phyloP scores from a whole-genome alignment of 1,139 yeast species.

The Chernovozyma aurita region DNA sequence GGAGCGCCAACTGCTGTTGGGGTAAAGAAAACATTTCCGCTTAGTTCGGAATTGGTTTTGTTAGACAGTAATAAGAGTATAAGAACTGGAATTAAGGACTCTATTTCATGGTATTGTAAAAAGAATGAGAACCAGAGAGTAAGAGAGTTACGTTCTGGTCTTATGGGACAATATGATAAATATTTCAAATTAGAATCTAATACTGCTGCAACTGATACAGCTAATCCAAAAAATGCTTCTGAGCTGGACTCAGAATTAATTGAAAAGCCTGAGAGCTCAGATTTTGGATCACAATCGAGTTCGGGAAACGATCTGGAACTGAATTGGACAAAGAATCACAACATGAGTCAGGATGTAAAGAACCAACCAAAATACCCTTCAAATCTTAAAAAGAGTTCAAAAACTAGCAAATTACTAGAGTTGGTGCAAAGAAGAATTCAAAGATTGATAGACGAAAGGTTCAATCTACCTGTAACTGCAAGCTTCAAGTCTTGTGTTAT shows the following conservation, averaged over 20 bases:
- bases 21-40: not conserved
- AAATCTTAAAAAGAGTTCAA: no score
- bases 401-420: conserved; percentile 1
- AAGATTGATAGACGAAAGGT: conserved; percentile 6
- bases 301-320: no score
- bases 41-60: conserved; percentile 4
- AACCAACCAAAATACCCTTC: no score
- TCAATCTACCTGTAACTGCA: conserved; percentile 1
- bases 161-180: not conserved
- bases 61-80: conserved; percentile 5
- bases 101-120: conserved; percentile 1
- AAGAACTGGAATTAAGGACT: conserved; percentile 3
- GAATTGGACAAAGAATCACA: no score
- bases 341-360: no score
- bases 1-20: not conserved
- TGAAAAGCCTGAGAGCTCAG: no score
- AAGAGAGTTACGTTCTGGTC: not conserved
- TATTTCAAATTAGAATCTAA: no score
- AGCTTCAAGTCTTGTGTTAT: conserved; percentile 5
- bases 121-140: not conserved
- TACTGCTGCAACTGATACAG: no score
- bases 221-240: no score
- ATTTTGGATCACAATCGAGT: no score
- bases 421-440: conserved; percentile 6
- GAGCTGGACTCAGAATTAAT: not conserved